These are phyloP conservation scores for Chlamydomonas asymmetrica DNA, from an alignment of 139 green algal species.

Conservation along the genomic window DNA sequence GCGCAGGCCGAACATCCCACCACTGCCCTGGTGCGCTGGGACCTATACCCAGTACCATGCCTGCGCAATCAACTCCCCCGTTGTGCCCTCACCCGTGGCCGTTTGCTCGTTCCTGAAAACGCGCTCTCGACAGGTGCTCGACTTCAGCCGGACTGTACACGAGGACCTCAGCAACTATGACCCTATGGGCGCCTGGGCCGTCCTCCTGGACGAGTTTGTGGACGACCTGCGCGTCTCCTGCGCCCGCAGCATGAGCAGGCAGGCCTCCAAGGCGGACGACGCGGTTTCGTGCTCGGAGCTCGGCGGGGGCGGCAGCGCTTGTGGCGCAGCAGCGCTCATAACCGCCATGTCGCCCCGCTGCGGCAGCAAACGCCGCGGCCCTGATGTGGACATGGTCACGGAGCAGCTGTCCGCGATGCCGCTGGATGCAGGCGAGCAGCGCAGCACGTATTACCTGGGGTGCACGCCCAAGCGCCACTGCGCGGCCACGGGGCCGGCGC, in stretches of 20 bases:
- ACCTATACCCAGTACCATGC: background rate
- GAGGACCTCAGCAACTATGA: constrained; percentile 82
- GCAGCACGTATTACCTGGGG: background rate
- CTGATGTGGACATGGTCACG: constrained; percentile 19
- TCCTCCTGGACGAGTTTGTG: constrained; percentile 72
- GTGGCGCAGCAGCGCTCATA: too few species aligned
- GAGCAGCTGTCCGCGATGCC: constrained; percentile 29
- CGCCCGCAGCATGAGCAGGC: background rate
- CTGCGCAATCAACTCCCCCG: background rate
- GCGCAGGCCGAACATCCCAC: background rate
- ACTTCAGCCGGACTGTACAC: constrained; percentile 68
- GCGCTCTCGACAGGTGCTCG: constrained; percentile 61
- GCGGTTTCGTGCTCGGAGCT: background rate
- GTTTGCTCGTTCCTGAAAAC: background rate
- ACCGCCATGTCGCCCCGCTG: constrained; percentile 12
- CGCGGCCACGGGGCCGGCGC: background rate
- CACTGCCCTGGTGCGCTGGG: too few species aligned
- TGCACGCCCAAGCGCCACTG: background rate
- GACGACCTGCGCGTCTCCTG: constrained; percentile 39
- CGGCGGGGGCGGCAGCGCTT: background rate
- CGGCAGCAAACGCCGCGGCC: constrained; percentile 28
- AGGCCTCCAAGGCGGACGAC: background rate
- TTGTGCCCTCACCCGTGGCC: too few species aligned
- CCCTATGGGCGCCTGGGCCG: constrained; percentile 54
- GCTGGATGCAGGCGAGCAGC: background rate